Evolutionary conservation across 805 yeast genomes (phyloP).

Genomic region (Wickerhamiella galacta): DNA sequence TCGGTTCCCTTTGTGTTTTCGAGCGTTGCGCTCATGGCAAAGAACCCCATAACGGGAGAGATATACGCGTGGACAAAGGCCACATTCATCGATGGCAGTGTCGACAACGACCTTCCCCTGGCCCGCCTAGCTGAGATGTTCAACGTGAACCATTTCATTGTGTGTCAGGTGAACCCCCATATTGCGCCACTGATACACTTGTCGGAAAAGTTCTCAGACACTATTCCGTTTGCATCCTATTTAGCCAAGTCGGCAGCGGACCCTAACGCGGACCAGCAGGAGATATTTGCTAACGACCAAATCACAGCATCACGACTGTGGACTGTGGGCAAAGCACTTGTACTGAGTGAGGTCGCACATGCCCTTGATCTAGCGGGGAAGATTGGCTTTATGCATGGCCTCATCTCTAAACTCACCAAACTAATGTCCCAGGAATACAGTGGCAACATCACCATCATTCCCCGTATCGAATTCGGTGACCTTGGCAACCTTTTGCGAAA

Average conservation of each 20-base stretch:
- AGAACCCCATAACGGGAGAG: conserved; percentile 54
- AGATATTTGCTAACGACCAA: background rate
- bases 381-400: conserved; percentile 56
- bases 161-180: conserved; percentile 95
- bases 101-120: conserved; percentile 84
- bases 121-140: conserved; percentile 88
- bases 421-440: conserved; percentile 73
- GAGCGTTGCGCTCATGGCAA: conserved; percentile 70
- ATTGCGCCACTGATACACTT: conserved; percentile 61
- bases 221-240: background rate
- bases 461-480: conserved; percentile 45
- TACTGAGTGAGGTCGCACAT: conserved; percentile 61
- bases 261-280: too few species aligned
- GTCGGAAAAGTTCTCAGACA: conserved; percentile 6
- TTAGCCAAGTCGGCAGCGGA: background rate
- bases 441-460: conserved; percentile 87
- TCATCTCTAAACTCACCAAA: conserved; percentile 56
- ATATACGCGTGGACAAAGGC: conserved; percentile 70
- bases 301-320: conserved; percentile 1
- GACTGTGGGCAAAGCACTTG: conserved; percentile 32
- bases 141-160: conserved; percentile 91
- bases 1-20: conserved; percentile 86
- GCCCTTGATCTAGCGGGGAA: conserved; percentile 57
- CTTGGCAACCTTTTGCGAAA: conserved; percentile 50
- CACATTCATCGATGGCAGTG: conserved; percentile 88